phyloP scores from a whole-genome alignment of 371 early-diverging fungal species.

The Mucor ambiguus region DNA sequence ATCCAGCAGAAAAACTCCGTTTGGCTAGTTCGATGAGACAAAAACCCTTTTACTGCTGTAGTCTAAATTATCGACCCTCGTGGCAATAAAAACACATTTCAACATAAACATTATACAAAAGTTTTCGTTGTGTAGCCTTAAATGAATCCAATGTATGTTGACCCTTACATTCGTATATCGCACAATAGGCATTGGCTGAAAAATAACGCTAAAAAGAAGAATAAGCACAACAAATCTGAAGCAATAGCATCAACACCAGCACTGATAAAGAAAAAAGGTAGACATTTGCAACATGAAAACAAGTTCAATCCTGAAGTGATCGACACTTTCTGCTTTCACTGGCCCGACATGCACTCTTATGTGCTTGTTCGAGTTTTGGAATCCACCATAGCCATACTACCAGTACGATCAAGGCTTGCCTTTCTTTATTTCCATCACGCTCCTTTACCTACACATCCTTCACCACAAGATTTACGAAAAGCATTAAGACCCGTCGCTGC shows the following conservation, averaged over 20 bases:
- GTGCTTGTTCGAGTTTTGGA: constrained; percentile 34
- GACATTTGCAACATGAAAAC: neutral
- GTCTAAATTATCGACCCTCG: neutral
- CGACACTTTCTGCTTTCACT: constrained; percentile 41
- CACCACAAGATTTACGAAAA: constrained; percentile 11
- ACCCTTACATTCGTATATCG: constrained; percentile 6
- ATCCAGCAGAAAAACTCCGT: constrained; percentile 3
- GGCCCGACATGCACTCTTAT: constrained; percentile 36
- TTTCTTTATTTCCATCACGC: constrained; percentile 37
- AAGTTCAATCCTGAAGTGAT: constrained; percentile 12
- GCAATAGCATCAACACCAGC: neutral
- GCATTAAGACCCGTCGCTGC: neutral
- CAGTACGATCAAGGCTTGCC: constrained; percentile 30
- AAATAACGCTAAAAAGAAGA: constrained; percentile 1
- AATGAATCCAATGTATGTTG: constrained; percentile 12
- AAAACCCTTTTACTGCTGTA: neutral
- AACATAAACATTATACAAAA: neutral
- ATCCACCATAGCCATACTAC: constrained; percentile 32
- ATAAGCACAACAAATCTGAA: neutral
- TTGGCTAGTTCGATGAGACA: neutral
- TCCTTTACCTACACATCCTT: constrained; percentile 12
- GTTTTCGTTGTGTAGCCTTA: neutral
- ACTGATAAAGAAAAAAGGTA: neutral
- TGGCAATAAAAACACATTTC: neutral
- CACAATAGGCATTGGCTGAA: constrained; percentile 4